Percentiles rank a stretch among this genome's conserved stretches.
These are phyloP conservation scores for Xylaria arbuscula DNA, from an alignment of 2,329 filamentous ascomycete species.

Conservation along the genomic window DNA sequence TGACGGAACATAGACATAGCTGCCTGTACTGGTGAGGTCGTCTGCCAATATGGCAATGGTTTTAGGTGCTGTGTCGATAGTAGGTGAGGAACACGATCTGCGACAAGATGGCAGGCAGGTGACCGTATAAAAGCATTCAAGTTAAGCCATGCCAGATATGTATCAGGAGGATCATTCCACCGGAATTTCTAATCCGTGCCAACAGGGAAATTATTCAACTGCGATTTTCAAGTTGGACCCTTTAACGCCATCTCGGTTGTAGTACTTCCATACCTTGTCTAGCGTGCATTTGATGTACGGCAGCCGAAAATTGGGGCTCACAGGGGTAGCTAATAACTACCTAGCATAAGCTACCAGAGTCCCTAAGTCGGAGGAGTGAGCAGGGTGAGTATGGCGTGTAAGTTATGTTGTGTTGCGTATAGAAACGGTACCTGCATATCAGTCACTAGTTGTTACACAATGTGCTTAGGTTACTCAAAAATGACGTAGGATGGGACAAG, in stretches of 20 bases:
- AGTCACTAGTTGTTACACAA: not conserved
- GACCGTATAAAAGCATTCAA: not conserved
- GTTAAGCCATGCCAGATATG: not conserved
- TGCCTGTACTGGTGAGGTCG: not conserved
- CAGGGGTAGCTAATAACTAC: not conserved
- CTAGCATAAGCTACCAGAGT: not conserved
- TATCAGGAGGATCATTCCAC: not conserved
- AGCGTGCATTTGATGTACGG: not conserved
- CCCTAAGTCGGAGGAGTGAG: not conserved
- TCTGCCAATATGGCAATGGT: not conserved
- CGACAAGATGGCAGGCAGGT: not conserved
- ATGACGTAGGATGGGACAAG: too few species aligned
- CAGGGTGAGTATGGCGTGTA: not conserved
- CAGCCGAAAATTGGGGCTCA: not conserved
- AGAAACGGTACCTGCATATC: not conserved
- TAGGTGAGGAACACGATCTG: not conserved
- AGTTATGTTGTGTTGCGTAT: not conserved
- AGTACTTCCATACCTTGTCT: not conserved
- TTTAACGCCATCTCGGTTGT: not conserved
- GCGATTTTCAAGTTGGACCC: not conserved
- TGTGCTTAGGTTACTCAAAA: not conserved
- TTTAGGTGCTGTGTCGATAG: not conserved
- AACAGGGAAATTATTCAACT: not conserved
- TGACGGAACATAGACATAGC: slow-evolving; percentile 4
- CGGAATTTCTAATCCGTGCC: not conserved